Base-by-base conservation (phyloP, 345 rosid species). In the Gossypium herbaceum region DNA sequence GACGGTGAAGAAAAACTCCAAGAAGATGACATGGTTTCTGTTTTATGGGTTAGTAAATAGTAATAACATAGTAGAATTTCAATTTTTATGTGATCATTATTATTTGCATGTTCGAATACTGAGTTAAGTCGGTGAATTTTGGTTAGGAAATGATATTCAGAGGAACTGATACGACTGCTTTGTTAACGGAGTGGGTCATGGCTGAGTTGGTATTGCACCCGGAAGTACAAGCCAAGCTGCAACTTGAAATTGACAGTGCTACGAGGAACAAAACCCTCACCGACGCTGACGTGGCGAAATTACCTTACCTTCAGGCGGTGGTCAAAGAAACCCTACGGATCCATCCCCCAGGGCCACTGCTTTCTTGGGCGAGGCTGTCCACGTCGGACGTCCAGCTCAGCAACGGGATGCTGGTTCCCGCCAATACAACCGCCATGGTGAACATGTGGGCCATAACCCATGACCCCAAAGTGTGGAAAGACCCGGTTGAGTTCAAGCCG, bases 381-480 rank as follows among this genome's bases (percentile, higher is more conserved):
- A 94, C 88, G 7, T 86, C 97, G 2, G 97, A 92, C 76, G 90
- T 94, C 74, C 82, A 82, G 67, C 94, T 90, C 69, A 83, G 88
- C 77, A 94, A 94, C 79, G 97, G 94, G 47, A 87, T 92, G 92
- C 55, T 88, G 55, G 41, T 94, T 22, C 98, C 98, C 2, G 83
- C 87, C 71, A 81, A 85, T 45, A 94, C 98, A 4, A 92, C 94
- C 1, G 98, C 98, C 0, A 92, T 94, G 97, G 88, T 92, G 73
- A 94, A 94, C 90, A 94, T 94, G 98, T 94, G 98, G 98, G 98
- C 98, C 61, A 94, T 94, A 52, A 82, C 94, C 1, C 97, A 89
- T 72, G 97, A 92, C 78, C 83, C 88, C 0, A 29, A 15, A 4
- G 85, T 90, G 47, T 94, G 98, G 98, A 76, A 72, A 15, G 78